Evolutionary conservation across 2,329 filamentous ascomycete genomes (phyloP).

Genomic region (Pseudogymnoascus sp.): DNA sequence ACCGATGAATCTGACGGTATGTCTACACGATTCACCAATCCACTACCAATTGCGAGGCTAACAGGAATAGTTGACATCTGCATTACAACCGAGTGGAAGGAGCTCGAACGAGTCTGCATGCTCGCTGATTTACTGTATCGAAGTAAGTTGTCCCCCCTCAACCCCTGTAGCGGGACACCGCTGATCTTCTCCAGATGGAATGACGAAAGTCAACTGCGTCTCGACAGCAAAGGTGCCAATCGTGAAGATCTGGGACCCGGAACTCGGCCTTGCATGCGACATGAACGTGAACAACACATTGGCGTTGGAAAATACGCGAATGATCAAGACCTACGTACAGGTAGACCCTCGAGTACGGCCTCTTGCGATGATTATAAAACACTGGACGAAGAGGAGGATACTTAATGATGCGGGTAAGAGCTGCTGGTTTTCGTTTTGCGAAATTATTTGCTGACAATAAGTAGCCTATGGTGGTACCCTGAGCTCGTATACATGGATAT

Average conservation of each 20-base stretch:
- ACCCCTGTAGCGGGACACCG: not conserved
- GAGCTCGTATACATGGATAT: conserved; percentile 99
- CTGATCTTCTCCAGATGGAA: conserved; percentile 62
- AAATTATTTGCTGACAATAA: conserved; percentile 8
- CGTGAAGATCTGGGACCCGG: conserved; percentile 97
- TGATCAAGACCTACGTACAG: conserved; percentile 96
- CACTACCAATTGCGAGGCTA: conserved; percentile 7
- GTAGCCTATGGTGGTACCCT: conserved; percentile 84
- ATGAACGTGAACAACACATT: conserved; percentile 99
- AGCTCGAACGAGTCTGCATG: conserved; percentile 81
- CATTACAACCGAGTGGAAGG: conserved; percentile 84
- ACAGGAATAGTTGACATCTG: conserved; percentile 75
- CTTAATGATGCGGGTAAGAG: conserved; percentile 88
- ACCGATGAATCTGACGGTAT: conserved; percentile 92
- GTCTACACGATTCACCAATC: conserved; percentile 26
- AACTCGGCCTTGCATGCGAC: conserved; percentile 80
- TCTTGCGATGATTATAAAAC: conserved; percentile 92
- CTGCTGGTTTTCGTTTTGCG: not conserved
- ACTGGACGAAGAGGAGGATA: conserved; percentile 90
- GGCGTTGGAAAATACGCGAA: conserved; percentile 89
- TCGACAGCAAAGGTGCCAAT: conserved; percentile 94
- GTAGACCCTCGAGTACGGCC: conserved; percentile 85
- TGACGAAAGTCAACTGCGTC: conserved; percentile 94
- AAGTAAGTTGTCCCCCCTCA: conserved; percentile 48
- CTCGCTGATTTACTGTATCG: conserved; percentile 78